Base-by-base conservation (phyloP, 78 protist species). In the Dictyostelium firmibasis region DNA sequence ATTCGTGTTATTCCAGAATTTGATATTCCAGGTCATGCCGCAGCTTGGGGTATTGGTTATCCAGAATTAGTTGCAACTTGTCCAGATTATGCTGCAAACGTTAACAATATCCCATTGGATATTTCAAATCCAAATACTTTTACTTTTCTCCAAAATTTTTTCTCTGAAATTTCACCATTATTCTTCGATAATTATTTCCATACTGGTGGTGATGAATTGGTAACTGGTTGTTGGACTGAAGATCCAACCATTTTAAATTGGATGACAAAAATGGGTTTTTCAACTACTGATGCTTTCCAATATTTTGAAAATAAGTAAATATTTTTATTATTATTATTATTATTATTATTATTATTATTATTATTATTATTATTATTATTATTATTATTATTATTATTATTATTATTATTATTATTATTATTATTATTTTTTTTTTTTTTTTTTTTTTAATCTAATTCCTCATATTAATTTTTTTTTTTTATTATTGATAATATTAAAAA, bases 21-120 rank as follows among this genome's bases (percentile, higher is more conserved):
- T 72, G 99, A 98, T 91, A 93, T 92, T 69, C 99, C 99, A 6
- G 99, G 99, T 25, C 99, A 98, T 94, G 82, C 98, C 11, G 92
- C 83, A n/a, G 5, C 96, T 23, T 97, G 98, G 99, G 94, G 99
- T 86, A 44, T 25, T 53, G 98, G 98, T 14, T 72, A 97, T 81
- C 98, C 98, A 62, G 85, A 96, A 25, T 60, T 98, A 16, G 72
- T 62, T 43, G 85, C 86, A 4, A n/a, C 47, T 88, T 98, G 99
- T 92, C 92, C 93, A 41, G 10, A 23, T 14, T 84, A 91, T 70
- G 76, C 84, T 36, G 84, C 70, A 16, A 91, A 84, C 47, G 72
- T 76, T 23, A 91, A 91, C 36, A 84, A 57, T n/a, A 43, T 81
- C n/a, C 97, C 98, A 67, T 91, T 97, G 43, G 91, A 97, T 87